Evolutionary conservation across 768 basidiomycete genomes (phyloP).

Genomic region (Lentinula edodes): DNA sequence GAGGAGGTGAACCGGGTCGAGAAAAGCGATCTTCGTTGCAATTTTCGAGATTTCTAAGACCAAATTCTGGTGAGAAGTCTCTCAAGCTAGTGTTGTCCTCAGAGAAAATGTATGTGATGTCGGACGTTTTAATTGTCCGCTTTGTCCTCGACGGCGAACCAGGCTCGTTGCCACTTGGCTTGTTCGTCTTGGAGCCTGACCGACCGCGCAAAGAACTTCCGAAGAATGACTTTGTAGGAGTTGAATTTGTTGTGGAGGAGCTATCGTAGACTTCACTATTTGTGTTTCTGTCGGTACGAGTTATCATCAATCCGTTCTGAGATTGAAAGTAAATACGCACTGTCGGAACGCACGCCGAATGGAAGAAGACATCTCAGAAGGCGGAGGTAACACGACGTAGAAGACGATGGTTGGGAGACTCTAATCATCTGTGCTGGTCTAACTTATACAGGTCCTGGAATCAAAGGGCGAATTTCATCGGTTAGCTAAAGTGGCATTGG

Average conservation of each 20-base stretch:
- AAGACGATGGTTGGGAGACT: neutral
- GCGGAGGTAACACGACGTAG: no score
- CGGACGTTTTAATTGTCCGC: conserved; percentile 1
- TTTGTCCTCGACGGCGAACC: neutral
- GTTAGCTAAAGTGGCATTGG: neutral
- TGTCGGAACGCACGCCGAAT: neutral
- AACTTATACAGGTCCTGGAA: neutral
- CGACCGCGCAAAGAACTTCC: neutral
- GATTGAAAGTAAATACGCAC: neutral
- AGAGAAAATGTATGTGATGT: neutral
- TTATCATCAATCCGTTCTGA: no score
- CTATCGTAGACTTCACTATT: neutral
- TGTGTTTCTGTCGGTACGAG: neutral
- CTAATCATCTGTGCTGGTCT: neutral
- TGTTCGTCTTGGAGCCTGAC: neutral
- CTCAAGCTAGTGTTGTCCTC: neutral
- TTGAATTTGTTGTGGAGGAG: neutral
- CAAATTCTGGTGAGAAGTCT: neutral
- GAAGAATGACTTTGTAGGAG: neutral
- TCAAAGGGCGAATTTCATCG: neutral
- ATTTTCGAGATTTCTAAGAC: neutral
- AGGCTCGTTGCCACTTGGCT: neutral
- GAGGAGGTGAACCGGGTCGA: neutral
- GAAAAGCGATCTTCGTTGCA: neutral
- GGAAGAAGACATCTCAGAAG: neutral